Evolutionary conservation across 306 rosid genomes (phyloP).

Genomic region (Acacia crassicarpa): DNA sequence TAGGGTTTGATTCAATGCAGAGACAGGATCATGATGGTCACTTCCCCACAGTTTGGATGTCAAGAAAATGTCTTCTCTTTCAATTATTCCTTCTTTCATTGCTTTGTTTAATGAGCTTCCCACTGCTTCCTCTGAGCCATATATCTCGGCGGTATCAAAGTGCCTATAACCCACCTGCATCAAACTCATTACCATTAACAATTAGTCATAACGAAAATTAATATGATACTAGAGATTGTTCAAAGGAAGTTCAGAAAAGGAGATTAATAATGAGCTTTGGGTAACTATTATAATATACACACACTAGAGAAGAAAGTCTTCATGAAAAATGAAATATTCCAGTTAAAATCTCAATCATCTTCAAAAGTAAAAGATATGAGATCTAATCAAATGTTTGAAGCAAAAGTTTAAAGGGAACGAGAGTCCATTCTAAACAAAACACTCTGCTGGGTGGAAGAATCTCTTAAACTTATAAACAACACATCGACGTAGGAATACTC

Average conservation of each 20-base stretch:
- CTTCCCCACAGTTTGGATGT: slow-evolving; percentile 92
- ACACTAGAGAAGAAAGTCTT: background rate
- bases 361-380: background rate
- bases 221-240: background rate
- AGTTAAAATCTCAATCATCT: background rate
- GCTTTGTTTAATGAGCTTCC: slow-evolving; percentile 66
- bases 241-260: background rate
- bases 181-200: background rate
- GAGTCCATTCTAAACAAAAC: too few relatives aligned
- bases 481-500: background rate
- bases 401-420: too few relatives aligned
- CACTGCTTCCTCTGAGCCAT: slow-evolving; percentile 80
- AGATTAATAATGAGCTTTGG: background rate
- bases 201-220: background rate
- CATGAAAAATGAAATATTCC: background rate
- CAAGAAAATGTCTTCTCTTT: slow-evolving; percentile 70
- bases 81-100: slow-evolving; percentile 38
- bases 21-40: slow-evolving; percentile 92
- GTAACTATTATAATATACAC: background rate
- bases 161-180: slow-evolving; percentile 86
- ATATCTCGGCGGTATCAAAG: slow-evolving; percentile 88
- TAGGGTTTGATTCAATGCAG: slow-evolving; percentile 62
- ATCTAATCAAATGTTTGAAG: too few relatives aligned
- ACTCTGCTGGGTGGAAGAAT: too few relatives aligned
- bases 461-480: too few relatives aligned